Evolutionary conservation across 2,329 filamentous ascomycete species (phyloP).

Genomic region (Phialocephala subalpina): DNA sequence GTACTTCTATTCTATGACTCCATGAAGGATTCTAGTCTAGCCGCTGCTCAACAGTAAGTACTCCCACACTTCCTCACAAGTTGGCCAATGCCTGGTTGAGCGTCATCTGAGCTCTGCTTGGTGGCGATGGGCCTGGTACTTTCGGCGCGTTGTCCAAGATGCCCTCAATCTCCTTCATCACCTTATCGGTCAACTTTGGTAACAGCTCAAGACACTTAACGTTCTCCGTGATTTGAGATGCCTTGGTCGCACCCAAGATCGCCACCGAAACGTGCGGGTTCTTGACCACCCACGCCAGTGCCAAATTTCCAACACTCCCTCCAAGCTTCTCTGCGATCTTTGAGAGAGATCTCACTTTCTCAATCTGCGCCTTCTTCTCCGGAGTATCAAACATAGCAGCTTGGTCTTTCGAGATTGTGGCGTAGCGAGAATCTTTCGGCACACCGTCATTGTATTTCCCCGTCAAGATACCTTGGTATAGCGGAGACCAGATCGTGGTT

Average conservation of each 20-base stretch:
- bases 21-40: neutral
- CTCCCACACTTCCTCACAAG: neutral
- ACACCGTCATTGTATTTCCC: constrained; percentile 68
- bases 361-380: constrained; percentile 42
- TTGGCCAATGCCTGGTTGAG: constrained; percentile 27
- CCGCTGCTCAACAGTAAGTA: neutral
- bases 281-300: constrained; percentile 61
- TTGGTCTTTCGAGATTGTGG: constrained; percentile 61
- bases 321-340: constrained; percentile 65
- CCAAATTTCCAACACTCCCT: constrained; percentile 58
- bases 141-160: constrained; percentile 49
- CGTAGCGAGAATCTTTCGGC: constrained; percentile 62
- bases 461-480: constrained; percentile 64
- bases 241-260: constrained; percentile 60
- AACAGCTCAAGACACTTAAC: constrained; percentile 54
- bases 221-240: constrained; percentile 61
- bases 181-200: constrained; percentile 57
- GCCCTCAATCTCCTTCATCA: constrained; percentile 59
- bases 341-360: constrained; percentile 53
- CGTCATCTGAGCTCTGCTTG: constrained; percentile 23
- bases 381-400: constrained; percentile 62
- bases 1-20: neutral
- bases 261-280: constrained; percentile 61
- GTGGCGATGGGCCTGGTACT: constrained; percentile 16
- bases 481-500: constrained; percentile 67